Evolutionary conservation across 495 filamentous ascomycete genomes (phyloP), one percentile per base, ranked within the genome.

Genomic region (Staphylotrichum tortipilum): DNA sequence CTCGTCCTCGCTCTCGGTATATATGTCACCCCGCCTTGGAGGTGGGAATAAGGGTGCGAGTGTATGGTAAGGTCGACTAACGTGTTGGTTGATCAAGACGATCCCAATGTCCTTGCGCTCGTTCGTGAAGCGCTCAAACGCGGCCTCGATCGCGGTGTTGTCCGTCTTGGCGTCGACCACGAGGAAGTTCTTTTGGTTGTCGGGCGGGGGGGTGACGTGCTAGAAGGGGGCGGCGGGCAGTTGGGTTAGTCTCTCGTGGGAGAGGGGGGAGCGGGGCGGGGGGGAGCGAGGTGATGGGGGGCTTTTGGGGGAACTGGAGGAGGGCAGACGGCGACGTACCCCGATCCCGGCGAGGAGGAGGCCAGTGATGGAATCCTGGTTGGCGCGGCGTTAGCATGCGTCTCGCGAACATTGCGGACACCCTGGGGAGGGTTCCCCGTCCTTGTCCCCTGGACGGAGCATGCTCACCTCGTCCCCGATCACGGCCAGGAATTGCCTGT

Each of bases 81-180:
- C 89, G 72, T 99, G 94, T 71, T 99, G 94, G 61, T 97, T 99
- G 63, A 99, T 97, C 50, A 99, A 69, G 33, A 99, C 64, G 53
- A 99, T 89, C 3, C 88, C 94, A 62, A 99, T 95, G 61, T 99
- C 94, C 66, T 95, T 95, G 54, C 94, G 74, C 67, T 91, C 77
- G 30, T 79, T 78, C 2, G 89, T 92, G 68, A 94, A 99, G 40
- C 77, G 78, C 52, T 92, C 83, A 63, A 99, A 99, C 2, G 90
- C 85, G 30, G 83, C 82, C 67, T 97, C 94, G 63, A 99, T 96
- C 22, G 84, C 77, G 4, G 84, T 74, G 48, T 72, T 90, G 47
- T 92, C 89, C 28, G 90, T 96, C 76, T 96, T 96, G 61, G 68
- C 68, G 66, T 97, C 91, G 40, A 99, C 92, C 36, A 97, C 87